phyloP scores from a whole-genome alignment of 768 basidiomycete genomes.

The Scleroderma citrinum region DNA sequence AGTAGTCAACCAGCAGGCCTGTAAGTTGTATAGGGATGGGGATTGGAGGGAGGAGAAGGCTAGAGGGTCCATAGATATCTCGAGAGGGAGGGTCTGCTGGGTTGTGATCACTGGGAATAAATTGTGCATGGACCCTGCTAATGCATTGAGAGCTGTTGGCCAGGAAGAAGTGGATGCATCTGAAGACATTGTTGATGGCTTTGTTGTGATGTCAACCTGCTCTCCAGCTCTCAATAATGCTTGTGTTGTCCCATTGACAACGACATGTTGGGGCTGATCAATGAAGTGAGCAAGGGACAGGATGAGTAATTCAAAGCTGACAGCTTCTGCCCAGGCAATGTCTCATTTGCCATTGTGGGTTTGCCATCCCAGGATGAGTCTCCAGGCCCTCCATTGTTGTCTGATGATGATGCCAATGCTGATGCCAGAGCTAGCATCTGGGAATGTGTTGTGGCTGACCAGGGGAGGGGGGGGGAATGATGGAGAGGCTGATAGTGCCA shows the following conservation, averaged over 20 bases:
- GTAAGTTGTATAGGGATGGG: constrained; percentile 2
- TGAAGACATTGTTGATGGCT: constrained; percentile 11
- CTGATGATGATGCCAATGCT: constrained; percentile 9
- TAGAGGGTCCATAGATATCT: background rate
- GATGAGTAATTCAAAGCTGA: constrained; percentile 13
- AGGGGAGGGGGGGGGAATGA: constrained; percentile 6
- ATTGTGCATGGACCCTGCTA: constrained; percentile 7
- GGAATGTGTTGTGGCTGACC: background rate
- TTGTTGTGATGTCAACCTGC: constrained; percentile 4
- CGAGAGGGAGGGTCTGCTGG: constrained; percentile 17
- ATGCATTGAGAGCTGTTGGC: background rate
- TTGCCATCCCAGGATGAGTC: constrained; percentile 10
- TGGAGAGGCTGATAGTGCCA: too few species aligned
- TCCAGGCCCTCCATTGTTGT: constrained; percentile 6
- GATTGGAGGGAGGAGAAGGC: constrained; percentile 10
- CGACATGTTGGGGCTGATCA: constrained; percentile 1
- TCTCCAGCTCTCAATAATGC: constrained; percentile 12
- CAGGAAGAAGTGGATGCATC: background rate
- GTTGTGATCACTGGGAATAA: constrained; percentile 6
- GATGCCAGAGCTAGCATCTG: constrained; percentile 7
- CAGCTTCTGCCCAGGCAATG: constrained; percentile 15
- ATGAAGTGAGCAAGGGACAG: background rate
- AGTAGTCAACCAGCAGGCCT: background rate
- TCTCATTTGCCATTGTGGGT: background rate
- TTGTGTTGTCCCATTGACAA: constrained; percentile 7